Conservation (phyloP, 169 alveolate species). For the Neospora caninum region DNA sequence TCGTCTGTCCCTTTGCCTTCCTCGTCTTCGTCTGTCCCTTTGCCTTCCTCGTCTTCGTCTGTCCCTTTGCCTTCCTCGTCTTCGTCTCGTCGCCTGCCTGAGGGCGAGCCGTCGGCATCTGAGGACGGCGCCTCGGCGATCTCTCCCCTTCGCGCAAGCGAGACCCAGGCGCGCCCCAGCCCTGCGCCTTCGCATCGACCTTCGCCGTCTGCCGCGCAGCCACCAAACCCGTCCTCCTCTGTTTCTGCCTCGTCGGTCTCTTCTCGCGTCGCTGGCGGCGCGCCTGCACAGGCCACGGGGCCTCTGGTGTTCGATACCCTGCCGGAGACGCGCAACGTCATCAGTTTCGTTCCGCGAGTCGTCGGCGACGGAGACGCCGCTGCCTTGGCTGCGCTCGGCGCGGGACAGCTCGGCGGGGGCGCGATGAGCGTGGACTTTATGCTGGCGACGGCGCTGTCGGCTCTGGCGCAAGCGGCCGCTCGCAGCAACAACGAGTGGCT, state of each 20-base stretch:
- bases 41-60: no score
- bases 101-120: no score
- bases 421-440: conserved; percentile 22
- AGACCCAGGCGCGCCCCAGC: no score
- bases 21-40: no score
- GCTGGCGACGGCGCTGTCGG: conserved; percentile 36
- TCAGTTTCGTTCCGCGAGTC: not conserved
- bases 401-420: not conserved
- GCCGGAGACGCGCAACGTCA: not conserved
- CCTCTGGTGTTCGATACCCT: not conserved
- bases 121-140: no score
- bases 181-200: not conserved
- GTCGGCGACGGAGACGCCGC: not conserved
- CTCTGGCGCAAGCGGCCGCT: conserved; percentile 29
- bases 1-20: no score
- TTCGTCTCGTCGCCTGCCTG: no score
- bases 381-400: not conserved
- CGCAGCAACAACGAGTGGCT: conserved; percentile 37
- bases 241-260: not conserved
- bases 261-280: not conserved
- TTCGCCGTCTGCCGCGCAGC: not conserved
- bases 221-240: not conserved
- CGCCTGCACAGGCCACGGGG: not conserved
- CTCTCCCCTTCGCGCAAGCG: no score
- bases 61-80: no score